phyloP scores from a whole-genome alignment of 768 basidiomycete genomes.

The Collybiopsis confluens region DNA sequence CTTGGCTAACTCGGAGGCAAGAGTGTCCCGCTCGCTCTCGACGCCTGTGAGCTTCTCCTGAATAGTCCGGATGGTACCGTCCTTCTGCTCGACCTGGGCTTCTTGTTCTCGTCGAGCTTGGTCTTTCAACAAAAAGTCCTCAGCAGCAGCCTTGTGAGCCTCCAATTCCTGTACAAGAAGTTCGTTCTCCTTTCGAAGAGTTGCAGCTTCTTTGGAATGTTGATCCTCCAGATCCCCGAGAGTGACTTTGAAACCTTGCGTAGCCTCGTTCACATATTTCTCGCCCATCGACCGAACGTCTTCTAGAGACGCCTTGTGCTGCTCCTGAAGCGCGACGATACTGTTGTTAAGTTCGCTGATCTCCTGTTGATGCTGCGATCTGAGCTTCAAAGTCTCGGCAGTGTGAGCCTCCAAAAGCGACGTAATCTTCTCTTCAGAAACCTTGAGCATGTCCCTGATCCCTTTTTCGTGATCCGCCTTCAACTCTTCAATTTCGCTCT shows the following conservation, averaged over 20 bases:
- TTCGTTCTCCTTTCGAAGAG: conserved; percentile 44
- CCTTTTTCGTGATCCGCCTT: conserved; percentile 42
- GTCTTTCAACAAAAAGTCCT: conserved; percentile 45
- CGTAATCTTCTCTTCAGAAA: conserved; percentile 29
- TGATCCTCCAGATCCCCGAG: conserved; percentile 47
- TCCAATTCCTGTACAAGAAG: conserved; percentile 55
- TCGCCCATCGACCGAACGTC: conserved; percentile 26
- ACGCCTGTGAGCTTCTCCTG: conserved; percentile 46
- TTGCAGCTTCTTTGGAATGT: conserved; percentile 45
- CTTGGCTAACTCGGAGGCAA: conserved; percentile 42
- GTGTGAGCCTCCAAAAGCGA: conserved; percentile 37
- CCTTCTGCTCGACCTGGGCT: conserved; percentile 47
- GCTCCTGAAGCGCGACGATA: conserved; percentile 33
- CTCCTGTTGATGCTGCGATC: conserved; percentile 45
- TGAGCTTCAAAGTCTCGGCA: conserved; percentile 33
- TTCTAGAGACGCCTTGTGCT: conserved; percentile 39
- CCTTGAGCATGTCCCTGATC: conserved; percentile 24
- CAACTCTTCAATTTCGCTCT: conserved; percentile 47
- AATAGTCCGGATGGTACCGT: conserved; percentile 37
- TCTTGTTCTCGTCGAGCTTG: conserved; percentile 40
- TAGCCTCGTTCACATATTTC: conserved; percentile 43
- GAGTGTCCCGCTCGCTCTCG: conserved; percentile 38
- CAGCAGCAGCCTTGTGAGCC: conserved; percentile 47
- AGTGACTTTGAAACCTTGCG: conserved; percentile 35
- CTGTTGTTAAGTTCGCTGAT: conserved; percentile 36